Base-by-base conservation (phyloP, 2,329 filamentous ascomycete genomes). In the Pleurostoma richardsiae region DNA sequence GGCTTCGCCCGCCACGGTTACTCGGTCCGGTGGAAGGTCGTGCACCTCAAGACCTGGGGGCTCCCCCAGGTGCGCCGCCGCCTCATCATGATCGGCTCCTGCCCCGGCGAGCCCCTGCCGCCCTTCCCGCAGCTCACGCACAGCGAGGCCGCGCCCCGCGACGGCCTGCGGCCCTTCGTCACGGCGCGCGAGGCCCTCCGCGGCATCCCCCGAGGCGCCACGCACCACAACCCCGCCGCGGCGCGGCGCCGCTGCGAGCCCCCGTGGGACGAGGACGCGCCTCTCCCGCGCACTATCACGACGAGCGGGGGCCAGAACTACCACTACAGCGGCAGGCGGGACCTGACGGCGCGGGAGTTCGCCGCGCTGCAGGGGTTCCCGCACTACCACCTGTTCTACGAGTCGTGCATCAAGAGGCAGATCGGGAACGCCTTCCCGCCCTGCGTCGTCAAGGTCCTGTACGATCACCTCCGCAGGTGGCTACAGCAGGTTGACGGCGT, bases 381-480 rank as follows among this genome's bases (percentile, higher is more conserved):
- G 0, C 49, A 65, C 0, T 59, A 67, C 3, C 85, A 88, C 59
- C 60, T 61, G 1, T 91, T 92, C 56, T 50, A 66, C 0, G 66
- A 65, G 0, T 68, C 62, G 0, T 60, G 63, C 10, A 66, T 79
- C 11, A 77, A 77, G 53, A 76, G 71, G 52, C 86, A 90, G 59
- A 87, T 92, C 52, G 88, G 88, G 0, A 92, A 94, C 56, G 88
- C 88, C 0, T 89, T 92, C 11, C 86, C 89, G 0, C 80, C 87
- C 0, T 67, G 67, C 29, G 74, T 77, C 0, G 80, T 80, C 3
- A 64, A 65, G 29, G 63, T 72, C 0, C 56, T 82, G 0, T 80
- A 75, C 50, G 57, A 60, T n/a, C 73, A 79, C 42, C 55, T 82
- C 6, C 61, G 70, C 19, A 51, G 59, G 6, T 77, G 70, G 65